Conservation (phyloP, 202 grass and related monocot species). For the Digitaria exilis region DNA sequence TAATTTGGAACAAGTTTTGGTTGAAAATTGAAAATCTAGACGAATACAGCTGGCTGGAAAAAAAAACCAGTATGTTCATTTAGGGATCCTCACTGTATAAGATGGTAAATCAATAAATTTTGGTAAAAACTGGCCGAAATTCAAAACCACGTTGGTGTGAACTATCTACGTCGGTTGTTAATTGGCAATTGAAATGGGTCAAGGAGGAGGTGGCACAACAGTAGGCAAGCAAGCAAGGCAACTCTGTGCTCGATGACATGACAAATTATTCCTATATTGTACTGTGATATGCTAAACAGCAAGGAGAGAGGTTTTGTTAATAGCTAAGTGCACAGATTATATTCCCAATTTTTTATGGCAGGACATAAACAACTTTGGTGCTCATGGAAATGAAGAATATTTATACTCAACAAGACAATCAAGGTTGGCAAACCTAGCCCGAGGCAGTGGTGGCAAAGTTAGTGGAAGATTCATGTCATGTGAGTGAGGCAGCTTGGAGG, state of each 20-base stretch:
- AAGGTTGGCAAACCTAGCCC: neutral
- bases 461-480: constrained; percentile 41
- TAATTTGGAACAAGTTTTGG: no score
- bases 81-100: no score
- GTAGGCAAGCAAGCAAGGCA: neutral
- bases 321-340: neutral
- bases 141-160: no score
- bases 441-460: constrained; percentile 19
- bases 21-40: no score
- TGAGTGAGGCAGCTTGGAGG: constrained; percentile 42
- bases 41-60: no score
- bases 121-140: no score
- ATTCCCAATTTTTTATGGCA: constrained; percentile 13
- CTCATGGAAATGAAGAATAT: neutral
- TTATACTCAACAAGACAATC: constrained; percentile 2
- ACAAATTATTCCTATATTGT: neutral
- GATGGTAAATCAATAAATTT: no score
- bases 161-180: neutral
- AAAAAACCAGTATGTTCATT: no score
- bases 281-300: neutral
- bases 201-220: neutral
- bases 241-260: neutral
- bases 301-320: neutral
- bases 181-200: neutral
- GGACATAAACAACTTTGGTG: neutral